Conservation (phyloP, 805 yeast genomes). For the Candida insectalens region DNA sequence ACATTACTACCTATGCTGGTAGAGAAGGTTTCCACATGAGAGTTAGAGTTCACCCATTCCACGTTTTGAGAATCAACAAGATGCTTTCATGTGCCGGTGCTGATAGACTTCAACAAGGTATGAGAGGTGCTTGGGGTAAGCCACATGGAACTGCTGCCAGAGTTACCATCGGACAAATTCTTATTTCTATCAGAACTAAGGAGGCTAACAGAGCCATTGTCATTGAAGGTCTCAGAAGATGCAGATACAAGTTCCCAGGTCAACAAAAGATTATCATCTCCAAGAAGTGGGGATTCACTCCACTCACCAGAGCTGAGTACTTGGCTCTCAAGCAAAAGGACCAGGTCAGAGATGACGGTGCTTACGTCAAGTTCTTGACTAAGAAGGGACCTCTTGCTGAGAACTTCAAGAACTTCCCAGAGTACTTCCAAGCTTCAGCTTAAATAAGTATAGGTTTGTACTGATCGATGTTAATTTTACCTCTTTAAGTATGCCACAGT, state of each 20-base stretch:
- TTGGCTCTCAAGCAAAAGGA: conserved; percentile 89
- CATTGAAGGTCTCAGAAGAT: conserved; percentile 99
- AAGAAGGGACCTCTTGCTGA: conserved; percentile 91
- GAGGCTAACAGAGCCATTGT: conserved; percentile 96
- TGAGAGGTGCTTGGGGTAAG: conserved; percentile 99
- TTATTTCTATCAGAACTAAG: conserved; percentile 97
- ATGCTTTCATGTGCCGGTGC: conserved; percentile 99
- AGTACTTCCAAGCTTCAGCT: conserved; percentile 44
- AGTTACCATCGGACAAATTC: conserved; percentile 96
- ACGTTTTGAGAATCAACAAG: conserved; percentile 99
- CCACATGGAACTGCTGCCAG: conserved; percentile 99
- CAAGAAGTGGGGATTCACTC: conserved; percentile 99
- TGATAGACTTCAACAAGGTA: conserved; percentile 99
- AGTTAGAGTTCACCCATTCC: conserved; percentile 99
- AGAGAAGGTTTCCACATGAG: conserved; percentile 99
- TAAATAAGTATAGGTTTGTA: conserved; percentile 2
- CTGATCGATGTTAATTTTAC: conserved; percentile 1
- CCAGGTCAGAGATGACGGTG: conserved; percentile 99
- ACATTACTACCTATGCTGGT: conserved; percentile 95
- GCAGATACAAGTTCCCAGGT: conserved; percentile 99
- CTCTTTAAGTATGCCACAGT: too few species aligned
- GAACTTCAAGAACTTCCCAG: conserved; percentile 93
- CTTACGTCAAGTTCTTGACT: conserved; percentile 97
- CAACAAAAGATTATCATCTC: conserved; percentile 99
- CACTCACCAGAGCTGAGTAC: conserved; percentile 96